phyloP scores from a whole-genome alignment of 2,329 filamentous ascomycete species.

The Fusarium siculi region DNA sequence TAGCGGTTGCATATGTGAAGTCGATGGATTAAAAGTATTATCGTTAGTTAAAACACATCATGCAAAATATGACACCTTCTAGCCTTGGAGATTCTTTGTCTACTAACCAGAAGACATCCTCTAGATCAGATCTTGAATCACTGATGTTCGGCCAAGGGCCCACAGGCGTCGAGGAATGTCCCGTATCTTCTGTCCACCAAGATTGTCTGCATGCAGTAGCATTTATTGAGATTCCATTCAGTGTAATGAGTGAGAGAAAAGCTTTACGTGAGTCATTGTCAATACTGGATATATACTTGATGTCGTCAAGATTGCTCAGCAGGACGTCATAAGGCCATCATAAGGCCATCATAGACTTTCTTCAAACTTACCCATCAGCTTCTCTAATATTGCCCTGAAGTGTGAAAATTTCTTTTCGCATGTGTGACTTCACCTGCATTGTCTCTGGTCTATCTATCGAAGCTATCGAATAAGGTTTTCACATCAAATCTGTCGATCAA shows the following conservation, averaged over 20 bases:
- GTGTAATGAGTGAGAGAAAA: rapidly evolving
- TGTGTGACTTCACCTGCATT: not conserved
- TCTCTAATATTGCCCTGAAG: not conserved
- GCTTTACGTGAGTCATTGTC: not conserved
- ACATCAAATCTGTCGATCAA: not conserved
- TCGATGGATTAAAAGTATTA: not conserved
- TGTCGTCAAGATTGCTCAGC: not conserved
- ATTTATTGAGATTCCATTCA: not conserved
- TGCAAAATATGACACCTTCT: rapidly evolving
- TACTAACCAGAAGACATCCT: rapidly evolving
- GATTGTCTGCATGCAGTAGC: rapidly evolving
- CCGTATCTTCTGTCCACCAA: rapidly evolving
- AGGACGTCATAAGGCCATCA: not conserved
- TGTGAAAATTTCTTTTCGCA: not conserved
- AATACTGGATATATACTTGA: not conserved
- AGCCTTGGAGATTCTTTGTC: not conserved
- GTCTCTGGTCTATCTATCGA: not conserved
- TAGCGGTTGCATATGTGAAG: not conserved
- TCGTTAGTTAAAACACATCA: not conserved
- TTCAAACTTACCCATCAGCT: too few species aligned
- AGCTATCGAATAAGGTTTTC: not conserved
- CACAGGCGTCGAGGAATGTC: not conserved
- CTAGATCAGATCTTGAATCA: not conserved
- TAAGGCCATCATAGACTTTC: not conserved
- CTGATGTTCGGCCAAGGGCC: not conserved